Base-by-base conservation (phyloP, 208 protist species). In the Vickermania spadyakhi region DNA sequence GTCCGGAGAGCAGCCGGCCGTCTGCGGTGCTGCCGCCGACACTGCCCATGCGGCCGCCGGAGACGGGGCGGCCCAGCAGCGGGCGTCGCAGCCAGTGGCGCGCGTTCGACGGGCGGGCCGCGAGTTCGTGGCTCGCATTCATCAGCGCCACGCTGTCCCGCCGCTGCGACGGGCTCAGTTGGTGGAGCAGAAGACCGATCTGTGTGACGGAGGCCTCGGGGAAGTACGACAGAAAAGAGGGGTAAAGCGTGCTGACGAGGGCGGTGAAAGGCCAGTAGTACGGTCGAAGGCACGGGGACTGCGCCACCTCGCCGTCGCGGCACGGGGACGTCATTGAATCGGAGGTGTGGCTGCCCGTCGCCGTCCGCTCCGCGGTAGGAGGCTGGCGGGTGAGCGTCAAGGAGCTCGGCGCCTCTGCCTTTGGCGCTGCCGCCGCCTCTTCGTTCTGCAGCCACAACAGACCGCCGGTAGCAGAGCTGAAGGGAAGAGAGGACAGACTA, bases 201-300 rank as follows among this genome's bases (percentile, higher is more conserved):
- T 30, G 2, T 2, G 1, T 13, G 27, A 67, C 49, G n/a, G 68
- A 21, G 1, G 73, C 27, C 2, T 23, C n/a, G 0, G 66, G 66
- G 36, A 72, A 70, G 51, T 68, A 60, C 2, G 54, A 13, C 1
- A 3, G 18, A 11, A 84, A 22, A 2, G 60, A 2, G 1, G 77
- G 77, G 62, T 77, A 84, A 14, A 73, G 64, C 4, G 49, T 18
- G 0, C 13, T 21, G 2, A 79, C 25, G 11, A 84, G 54, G 31
- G 68, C 58, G n/a, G 56, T 18, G 4, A 79, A 28, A 11, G 42
- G 70, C 72, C 68, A 79, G 50, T 60, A 62, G 31, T 72, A 29
- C 21, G 70, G 58, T 13, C 25, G 27, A 3, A 66, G 58, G 23
- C 52, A 62, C 28, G 36, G 70, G 25, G 51, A 56, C 13, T 62